Evolutionary conservation across 257 asterid species (phyloP), one percentile per base, ranked within the genome.

Genomic region (Ilex aquifolium): DNA sequence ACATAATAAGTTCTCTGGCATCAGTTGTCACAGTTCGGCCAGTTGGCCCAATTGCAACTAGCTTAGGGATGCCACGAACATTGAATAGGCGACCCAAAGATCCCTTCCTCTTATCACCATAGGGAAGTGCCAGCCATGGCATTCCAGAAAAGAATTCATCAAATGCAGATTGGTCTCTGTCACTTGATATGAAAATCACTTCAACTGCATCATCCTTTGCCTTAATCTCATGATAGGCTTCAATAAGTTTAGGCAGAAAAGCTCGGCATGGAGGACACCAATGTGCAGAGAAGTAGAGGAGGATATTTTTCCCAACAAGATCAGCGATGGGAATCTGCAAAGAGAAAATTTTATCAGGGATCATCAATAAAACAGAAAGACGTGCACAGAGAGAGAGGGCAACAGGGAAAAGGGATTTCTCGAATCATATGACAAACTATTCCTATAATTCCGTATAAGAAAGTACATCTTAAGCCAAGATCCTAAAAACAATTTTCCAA

Each of bases 241-340:
- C 55, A 30, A 59, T 56, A 55, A 89, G 95, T 46, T 63, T 62
- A 13, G 97, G 96, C 13, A 81, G 79, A 74, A 92, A 85, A 27
- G 95, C 95, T 3, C 85, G 88, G 80, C 95, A 89, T 2, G 99
- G 94, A 10, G 95, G 97, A 63, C 97, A 87, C 90, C 87, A 85
- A 30, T 83, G 89, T 21, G 96, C 97, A 0, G 90, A 87, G 60
- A 92, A 85, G 72, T 82, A 87, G 44, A 89, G 89, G 30, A 92
- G 86, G 60, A 89, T 63, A 31, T 13, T 73, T 65, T 83, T 89
- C 16, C 97, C 96, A 13, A 82, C 79, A 49, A 92, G 93, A 74
- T 82, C 85, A 29, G 90, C 79, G 14, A 89, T 89, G 2, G 67
- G 87, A 54, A 87, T 55, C 95, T 88, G 80, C 67, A 64, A 72